phyloP scores from a whole-genome alignment of 108 stramenopile species.

The Aurantiochytrium sp. region DNA sequence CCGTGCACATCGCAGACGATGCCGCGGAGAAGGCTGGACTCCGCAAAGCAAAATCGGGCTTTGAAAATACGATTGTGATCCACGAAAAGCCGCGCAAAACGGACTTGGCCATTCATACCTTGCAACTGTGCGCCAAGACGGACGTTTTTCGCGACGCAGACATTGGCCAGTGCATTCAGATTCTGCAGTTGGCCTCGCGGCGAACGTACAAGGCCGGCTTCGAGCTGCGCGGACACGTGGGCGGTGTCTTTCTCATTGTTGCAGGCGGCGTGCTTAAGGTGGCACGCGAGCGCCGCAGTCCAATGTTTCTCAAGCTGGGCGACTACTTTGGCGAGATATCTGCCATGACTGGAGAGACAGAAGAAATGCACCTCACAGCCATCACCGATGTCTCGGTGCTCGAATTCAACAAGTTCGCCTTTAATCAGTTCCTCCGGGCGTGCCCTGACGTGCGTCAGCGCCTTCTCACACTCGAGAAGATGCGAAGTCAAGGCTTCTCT shows the following conservation, averaged over 20 bases:
- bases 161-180: not conserved
- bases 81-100: not conserved
- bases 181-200: not conserved
- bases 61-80: constrained; percentile 2
- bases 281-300: not conserved
- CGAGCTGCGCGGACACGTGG: not conserved
- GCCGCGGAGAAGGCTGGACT: not conserved
- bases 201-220: not conserved
- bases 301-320: not conserved
- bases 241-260: not conserved
- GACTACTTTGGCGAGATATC: constrained; percentile 15
- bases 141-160: constrained; percentile 3
- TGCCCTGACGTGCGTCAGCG: not conserved
- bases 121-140: constrained; percentile 4
- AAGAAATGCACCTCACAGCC: not conserved
- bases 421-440: not conserved
- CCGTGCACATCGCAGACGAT: constrained; percentile 61
- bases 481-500: constrained; percentile 1
- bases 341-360: not conserved
- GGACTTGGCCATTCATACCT: not conserved
- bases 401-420: constrained; percentile 8
- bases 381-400: not conserved
- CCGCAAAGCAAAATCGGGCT: not conserved
- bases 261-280: constrained; percentile 4
- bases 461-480: not conserved